These are phyloP conservation scores for Jatropha podagrica DNA, from an alignment of 441 rosid genomes.

Conservation along the genomic window DNA sequence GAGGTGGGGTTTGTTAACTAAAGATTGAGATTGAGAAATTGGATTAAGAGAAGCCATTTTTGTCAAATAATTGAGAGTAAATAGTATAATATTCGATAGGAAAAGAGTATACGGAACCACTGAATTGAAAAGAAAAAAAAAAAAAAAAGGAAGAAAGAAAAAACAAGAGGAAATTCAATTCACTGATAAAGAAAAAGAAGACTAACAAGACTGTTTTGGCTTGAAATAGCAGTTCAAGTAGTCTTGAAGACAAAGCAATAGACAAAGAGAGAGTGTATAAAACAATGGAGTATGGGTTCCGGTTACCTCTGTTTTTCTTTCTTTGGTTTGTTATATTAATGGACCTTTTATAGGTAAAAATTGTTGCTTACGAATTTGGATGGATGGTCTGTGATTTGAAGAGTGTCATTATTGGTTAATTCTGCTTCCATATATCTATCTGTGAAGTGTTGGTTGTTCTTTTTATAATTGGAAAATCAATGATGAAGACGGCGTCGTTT, in stretches of 20 bases:
- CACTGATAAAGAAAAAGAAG: too few species aligned
- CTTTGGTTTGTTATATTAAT: too few species aligned
- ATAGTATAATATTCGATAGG: neutral
- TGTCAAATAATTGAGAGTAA: neutral
- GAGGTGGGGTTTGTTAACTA: constrained; percentile 41
- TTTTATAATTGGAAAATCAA: too few species aligned
- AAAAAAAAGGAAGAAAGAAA: too few species aligned
- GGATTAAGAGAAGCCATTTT: constrained; percentile 66
- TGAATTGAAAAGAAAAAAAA: neutral
- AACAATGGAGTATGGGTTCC: too few species aligned
- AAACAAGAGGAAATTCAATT: neutral
- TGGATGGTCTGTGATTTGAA: too few species aligned
- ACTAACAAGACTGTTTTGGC: constrained; percentile 12
- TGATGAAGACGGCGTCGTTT: neutral
- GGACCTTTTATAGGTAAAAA: too few species aligned
- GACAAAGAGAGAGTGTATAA: neutral
- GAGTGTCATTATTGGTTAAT: too few species aligned
- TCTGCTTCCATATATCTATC: too few species aligned
- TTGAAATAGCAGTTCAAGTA: constrained; percentile 34
- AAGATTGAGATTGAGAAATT: constrained; percentile 45
- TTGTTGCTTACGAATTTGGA: too few species aligned
- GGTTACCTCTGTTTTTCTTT: too few species aligned
- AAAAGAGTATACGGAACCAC: constrained; percentile 36
- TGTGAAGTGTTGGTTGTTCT: too few species aligned
- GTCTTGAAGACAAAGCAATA: constrained; percentile 43